phyloP scores from a whole-genome alignment of 371 early-diverging fungal species.

The Conidiobolus incongruus region DNA sequence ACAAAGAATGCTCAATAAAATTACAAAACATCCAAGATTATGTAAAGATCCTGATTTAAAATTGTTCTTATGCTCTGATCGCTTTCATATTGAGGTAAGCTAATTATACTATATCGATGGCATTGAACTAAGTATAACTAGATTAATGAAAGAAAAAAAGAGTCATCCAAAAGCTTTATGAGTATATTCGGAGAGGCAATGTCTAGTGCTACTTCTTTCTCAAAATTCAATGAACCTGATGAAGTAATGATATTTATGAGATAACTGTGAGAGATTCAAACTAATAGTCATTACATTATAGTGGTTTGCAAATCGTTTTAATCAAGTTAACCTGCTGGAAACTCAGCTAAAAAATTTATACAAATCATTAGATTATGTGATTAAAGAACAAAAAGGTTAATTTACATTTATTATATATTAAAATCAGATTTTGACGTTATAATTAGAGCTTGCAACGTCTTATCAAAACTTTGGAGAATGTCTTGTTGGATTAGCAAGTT shows the following conservation, averaged over 20 bases:
- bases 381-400: conserved; percentile 52
- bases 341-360: conserved; percentile 56
- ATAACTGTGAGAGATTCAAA: too few relatives aligned
- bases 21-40: conserved; percentile 62
- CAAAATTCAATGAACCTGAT: conserved; percentile 25
- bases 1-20: conserved; percentile 58
- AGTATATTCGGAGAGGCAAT: conserved; percentile 22
- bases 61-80: conserved; percentile 73
- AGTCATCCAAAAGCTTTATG: conserved; percentile 21
- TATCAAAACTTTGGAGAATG: conserved; percentile 47
- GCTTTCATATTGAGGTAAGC: conserved; percentile 40
- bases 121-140: too few relatives aligned
- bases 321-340: conserved; percentile 61
- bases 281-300: conserved; percentile 7
- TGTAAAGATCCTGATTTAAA: conserved; percentile 63
- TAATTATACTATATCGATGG: too few relatives aligned
- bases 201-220: conserved; percentile 17
- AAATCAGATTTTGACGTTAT: not conserved
- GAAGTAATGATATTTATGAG: conserved; percentile 13
- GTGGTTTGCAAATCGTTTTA: conserved; percentile 59
- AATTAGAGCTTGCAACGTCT: not conserved
- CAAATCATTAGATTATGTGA: conserved; percentile 57
- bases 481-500: conserved; percentile 45
- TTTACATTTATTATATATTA: not conserved
- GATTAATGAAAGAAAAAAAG: conserved; percentile 18